Evolutionary conservation across 106 monocot species (phyloP).

Genomic region (Hemerocallis citrina): DNA sequence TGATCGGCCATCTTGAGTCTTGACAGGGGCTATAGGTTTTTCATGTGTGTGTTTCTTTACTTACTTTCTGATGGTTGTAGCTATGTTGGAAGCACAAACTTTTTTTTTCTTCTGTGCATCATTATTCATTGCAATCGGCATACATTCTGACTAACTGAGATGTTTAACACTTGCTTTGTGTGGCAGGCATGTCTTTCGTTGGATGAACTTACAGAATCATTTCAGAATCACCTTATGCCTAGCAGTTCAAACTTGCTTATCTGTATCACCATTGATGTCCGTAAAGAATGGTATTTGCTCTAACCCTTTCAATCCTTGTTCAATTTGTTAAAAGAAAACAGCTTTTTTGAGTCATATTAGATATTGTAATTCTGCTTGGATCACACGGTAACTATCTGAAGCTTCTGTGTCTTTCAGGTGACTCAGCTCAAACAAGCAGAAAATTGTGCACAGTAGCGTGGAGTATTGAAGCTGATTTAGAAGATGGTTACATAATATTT

Average conservation of each 20-base stretch:
- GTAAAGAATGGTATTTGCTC: slow-evolving; percentile 22
- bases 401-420: slow-evolving; percentile 32
- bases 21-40: not conserved
- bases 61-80: not conserved
- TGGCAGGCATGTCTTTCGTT: slow-evolving; percentile 21
- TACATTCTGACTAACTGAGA: not conserved
- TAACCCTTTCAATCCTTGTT: slow-evolving; percentile 1
- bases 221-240: slow-evolving; percentile 13
- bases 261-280: slow-evolving; percentile 17
- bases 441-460: slow-evolving; percentile 57
- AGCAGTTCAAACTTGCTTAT: slow-evolving; percentile 11
- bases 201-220: slow-evolving; percentile 17
- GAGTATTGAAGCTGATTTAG: slow-evolving; percentile 80
- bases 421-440: slow-evolving; percentile 18
- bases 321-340: not conserved
- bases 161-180: not conserved
- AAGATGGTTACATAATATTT: slow-evolving; percentile 45
- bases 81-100: too few species aligned
- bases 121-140: not conserved
- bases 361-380: not conserved
- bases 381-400: not conserved
- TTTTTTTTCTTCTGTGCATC: too few species aligned
- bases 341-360: not conserved
- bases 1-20: not conserved
- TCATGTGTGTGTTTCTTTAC: not conserved